Conservation (phyloP, 164 flowering plant genomes). For the Vitis labrusca region DNA sequence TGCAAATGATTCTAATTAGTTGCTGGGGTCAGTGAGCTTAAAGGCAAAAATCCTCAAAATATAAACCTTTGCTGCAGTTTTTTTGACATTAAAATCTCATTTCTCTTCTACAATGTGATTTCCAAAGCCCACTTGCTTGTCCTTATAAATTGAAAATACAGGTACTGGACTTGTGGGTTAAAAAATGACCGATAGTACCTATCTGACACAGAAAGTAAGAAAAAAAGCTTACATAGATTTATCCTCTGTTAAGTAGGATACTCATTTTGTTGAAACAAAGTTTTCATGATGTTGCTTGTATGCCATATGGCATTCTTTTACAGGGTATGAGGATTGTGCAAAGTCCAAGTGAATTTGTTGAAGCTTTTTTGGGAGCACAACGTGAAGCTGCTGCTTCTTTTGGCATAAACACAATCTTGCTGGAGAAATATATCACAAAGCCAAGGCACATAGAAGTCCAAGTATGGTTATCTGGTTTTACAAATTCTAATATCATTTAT, state of each 20-base stretch:
- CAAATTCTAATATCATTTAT: not conserved
- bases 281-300: not conserved
- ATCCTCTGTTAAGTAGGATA: not conserved
- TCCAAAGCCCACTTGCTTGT: not conserved
- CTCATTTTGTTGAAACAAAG: not conserved
- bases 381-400: constrained; percentile 99
- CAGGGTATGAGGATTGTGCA: constrained; percentile 99
- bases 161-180: not conserved
- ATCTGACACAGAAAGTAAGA: not conserved
- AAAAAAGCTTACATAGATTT: not conserved
- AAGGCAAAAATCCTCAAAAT: not conserved
- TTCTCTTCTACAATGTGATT: not conserved
- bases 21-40: no score
- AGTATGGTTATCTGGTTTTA: constrained; percentile 36
- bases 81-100: not conserved
- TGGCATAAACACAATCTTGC: constrained; percentile 77
- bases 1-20: not conserved
- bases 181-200: not conserved
- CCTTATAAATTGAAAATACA: not conserved
- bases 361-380: constrained; percentile 88
- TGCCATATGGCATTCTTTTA: constrained; percentile 11
- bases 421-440: constrained; percentile 90
- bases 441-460: constrained; percentile 99
- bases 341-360: constrained; percentile 70
- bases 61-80: not conserved